These are phyloP conservation scores for Macrolepiota dolichaula DNA, from an alignment of 768 basidiomycete species.

Conservation along the genomic window DNA sequence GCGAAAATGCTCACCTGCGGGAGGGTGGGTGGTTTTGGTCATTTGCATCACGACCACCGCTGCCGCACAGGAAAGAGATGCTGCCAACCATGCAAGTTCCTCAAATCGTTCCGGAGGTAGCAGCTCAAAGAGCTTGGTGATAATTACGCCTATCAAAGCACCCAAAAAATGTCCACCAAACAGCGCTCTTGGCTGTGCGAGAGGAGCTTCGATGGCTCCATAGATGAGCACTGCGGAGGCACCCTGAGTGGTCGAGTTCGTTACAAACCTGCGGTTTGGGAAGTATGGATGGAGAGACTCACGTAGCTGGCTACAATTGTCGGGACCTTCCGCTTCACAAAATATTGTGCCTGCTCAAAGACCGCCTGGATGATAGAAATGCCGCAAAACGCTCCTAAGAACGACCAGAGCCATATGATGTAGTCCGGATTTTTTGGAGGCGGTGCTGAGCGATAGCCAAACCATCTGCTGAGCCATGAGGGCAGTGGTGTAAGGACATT, in stretches of 20 bases:
- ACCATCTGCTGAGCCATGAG: slow-evolving; percentile 35
- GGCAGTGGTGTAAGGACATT: slow-evolving; percentile 32
- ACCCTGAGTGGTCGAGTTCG: slow-evolving; percentile 32
- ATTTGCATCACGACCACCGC: slow-evolving; percentile 49
- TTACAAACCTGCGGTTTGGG: neutral
- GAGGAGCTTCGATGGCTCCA: slow-evolving; percentile 47
- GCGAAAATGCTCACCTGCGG: slow-evolving; percentile 34
- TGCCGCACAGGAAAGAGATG: slow-evolving; percentile 39
- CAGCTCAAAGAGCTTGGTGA: slow-evolving; percentile 49
- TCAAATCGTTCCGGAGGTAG: slow-evolving; percentile 39
- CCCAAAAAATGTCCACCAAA: slow-evolving; percentile 51
- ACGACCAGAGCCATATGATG: slow-evolving; percentile 48
- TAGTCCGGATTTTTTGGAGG: slow-evolving; percentile 29
- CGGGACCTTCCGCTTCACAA: slow-evolving; percentile 41
- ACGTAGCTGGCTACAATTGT: slow-evolving; percentile 47
- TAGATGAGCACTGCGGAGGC: slow-evolving; percentile 55
- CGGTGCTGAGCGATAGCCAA: slow-evolving; percentile 38
- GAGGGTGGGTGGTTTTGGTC: slow-evolving; percentile 50
- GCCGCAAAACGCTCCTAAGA: slow-evolving; percentile 48
- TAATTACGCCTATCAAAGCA: slow-evolving; percentile 43
- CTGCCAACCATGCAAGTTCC: slow-evolving; percentile 47
- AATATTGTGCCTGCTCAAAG: slow-evolving; percentile 46
- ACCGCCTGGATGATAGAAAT: slow-evolving; percentile 47
- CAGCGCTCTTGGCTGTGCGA: slow-evolving; percentile 50
- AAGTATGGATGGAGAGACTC: slow-evolving; percentile 16